Evolutionary conservation across 1,139 yeast species (phyloP).

Genomic region (Taiozyma sp.): DNA sequence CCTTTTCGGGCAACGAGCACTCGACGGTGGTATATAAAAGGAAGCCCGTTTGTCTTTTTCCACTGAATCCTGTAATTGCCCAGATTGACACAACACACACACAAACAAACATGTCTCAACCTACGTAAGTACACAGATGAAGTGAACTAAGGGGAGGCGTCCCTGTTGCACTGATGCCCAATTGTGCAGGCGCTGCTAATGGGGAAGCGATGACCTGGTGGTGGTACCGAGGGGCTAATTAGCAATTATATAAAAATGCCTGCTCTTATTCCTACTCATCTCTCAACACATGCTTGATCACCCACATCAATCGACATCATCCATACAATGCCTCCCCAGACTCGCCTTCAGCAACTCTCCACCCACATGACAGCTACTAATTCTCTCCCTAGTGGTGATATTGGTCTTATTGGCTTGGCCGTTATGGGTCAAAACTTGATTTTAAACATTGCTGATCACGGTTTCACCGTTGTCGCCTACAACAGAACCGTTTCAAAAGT

Average conservation of each 20-base stretch:
- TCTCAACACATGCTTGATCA: too few species aligned
- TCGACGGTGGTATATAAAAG: background rate
- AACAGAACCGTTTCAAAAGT: constrained; percentile 97
- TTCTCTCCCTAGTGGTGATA: constrained; percentile 65
- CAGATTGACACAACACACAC: background rate
- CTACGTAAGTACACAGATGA: constrained; percentile 13
- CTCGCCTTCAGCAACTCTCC: constrained; percentile 4
- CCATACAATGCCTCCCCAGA: constrained; percentile 6
- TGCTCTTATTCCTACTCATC: too few species aligned
- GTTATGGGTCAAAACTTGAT: constrained; percentile 99
- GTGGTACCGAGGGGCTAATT: too few species aligned
- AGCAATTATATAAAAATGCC: too few species aligned
- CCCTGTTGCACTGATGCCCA: too few species aligned
- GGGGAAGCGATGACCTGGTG: too few species aligned
- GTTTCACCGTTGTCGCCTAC: constrained; percentile 94
- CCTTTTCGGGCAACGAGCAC: background rate
- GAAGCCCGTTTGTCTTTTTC: background rate
- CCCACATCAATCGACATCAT: too few species aligned
- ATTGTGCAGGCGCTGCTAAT: too few species aligned
- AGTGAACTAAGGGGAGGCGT: too few species aligned
- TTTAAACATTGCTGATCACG: constrained; percentile 97
- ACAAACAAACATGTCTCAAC: constrained; percentile 16
- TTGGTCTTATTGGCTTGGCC: constrained; percentile 99
- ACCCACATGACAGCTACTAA: constrained; percentile 13
- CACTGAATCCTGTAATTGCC: too few species aligned